Base-by-base conservation (phyloP, 1,139 yeast genomes). In the Pichia terricola region DNA sequence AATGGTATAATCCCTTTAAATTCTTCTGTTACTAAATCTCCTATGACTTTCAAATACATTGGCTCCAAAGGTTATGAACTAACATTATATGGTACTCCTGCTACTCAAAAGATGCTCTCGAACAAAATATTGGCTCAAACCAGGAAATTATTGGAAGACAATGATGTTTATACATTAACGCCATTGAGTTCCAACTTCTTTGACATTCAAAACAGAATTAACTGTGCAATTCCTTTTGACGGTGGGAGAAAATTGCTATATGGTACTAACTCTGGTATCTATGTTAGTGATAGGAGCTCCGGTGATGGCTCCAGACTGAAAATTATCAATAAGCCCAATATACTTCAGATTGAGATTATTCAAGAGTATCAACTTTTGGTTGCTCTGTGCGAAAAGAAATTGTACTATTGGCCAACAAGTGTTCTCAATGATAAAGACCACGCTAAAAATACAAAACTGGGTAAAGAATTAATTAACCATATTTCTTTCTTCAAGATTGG, bases 251-350 rank as follows among this genome's bases (percentile, higher is more conserved):
- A 89, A 62, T 66, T 89, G 53, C 64, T 91, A 40, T 89, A 86
- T 57, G 97, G 97, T 40, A 88, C 97, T 0, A 95, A 88, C 59
- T 75, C 81, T 3, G 98, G 98, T 8, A 80, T 91, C 6, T 94
- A 85, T 73, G 78, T 87, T 40, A 79, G 94, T 40, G 76, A 75
- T 41, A 72, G 78, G 39, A 64, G 73, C 56, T 34, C 53, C 10
- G 56, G 65, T 49, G 59, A 65, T 52, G 72, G 85, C 3, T 77
- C 76, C 48, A 96, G 96, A 1, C 74, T 80, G n/a, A 75, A 83
- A 67, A 79, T 88, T 30, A 77, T 91, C 34, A 74, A 83, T 43
- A 81, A 83, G 57, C 70, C 77, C 35, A 85, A 86, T 52, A 88
- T 91, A 25, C 79, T 89, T 1, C 98, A 94, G 61, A 72, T 89